Base-by-base conservation (phyloP, 2,329 filamentous ascomycete genomes). In the Penicillium griseofulvum region DNA sequence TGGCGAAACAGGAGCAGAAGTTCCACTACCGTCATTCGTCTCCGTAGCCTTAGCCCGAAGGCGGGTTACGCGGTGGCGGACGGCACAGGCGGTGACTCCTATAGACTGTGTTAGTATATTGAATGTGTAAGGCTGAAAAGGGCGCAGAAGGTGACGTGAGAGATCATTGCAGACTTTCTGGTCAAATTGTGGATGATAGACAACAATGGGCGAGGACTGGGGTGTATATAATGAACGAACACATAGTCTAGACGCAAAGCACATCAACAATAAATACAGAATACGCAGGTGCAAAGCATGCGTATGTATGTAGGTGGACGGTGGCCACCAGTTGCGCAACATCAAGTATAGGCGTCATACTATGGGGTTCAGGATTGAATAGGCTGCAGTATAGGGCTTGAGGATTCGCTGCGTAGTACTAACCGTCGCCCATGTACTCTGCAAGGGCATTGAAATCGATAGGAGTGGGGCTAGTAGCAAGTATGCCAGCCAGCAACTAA, bases 381-480 rank as follows among this genome's bases (percentile, higher is more conserved):
- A 29, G 42, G 1, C 16, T n/a, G 16, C 14, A 26, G 8, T 44
- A 6, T 44, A 4, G 10, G 4, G 7, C 4, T 2, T 14, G 28
- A 10, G 7, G 28, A 8, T 22, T 16, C n/a, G 31, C 7, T 1
- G 5, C 1, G 5, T 34, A 11, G 9, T 2, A 34, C 43, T 46
- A 2, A 34, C 43, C 43, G 11, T 46, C 43, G 2, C 43, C 43
- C 43, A 46, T 46, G 14, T 46, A 46, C 14, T 24, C 29, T 0
- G 43, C 43, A 16, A 46, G 29, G 5, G 43, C 43, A 16, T 34
- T n/a, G 14, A 46, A 46, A 12, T 46, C 43, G 19, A 46, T 46
- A 1, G 43, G 9, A 6, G 3, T n/a, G 5, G 17, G 14, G 10
- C 0, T 46, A 0, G 2, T 24, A 9, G 43, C 43, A 3, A 46